A percentile compares a stretch with the other conserved stretches of the same genome.
phyloP scores from a whole-genome alignment of 1,139 yeast genomes.

The Zygoascus hellenicus region DNA sequence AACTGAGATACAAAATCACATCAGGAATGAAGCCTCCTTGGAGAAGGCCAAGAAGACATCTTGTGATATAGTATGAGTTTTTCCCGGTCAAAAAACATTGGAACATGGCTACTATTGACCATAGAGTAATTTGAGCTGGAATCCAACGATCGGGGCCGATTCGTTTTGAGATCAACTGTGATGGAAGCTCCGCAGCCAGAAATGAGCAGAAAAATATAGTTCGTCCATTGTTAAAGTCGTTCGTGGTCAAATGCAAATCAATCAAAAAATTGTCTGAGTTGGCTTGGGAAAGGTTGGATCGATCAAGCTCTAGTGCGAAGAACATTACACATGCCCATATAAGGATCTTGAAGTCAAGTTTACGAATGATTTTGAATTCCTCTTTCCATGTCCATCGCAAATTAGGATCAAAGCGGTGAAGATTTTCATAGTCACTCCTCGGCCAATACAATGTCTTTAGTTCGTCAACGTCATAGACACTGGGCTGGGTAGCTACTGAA shows the following conservation, averaged over 20 bases:
- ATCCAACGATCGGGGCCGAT: slow-evolving; percentile 53
- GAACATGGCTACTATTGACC: slow-evolving; percentile 46
- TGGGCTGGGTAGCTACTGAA: slow-evolving; percentile 15
- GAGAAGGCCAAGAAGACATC: slow-evolving; percentile 43
- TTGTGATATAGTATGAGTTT: slow-evolving; percentile 38
- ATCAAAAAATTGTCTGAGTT: slow-evolving; percentile 44
- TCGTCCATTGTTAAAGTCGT: slow-evolving; percentile 46
- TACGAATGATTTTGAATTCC: slow-evolving; percentile 39
- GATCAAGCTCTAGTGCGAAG: slow-evolving; percentile 46
- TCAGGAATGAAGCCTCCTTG: slow-evolving; percentile 57
- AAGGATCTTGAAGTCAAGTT: slow-evolving; percentile 42
- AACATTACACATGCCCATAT: slow-evolving; percentile 46
- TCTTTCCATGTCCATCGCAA: slow-evolving; percentile 44
- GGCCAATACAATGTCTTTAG: slow-evolving; percentile 8
- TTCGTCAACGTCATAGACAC: slow-evolving; percentile 10
- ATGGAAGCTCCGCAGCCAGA: slow-evolving; percentile 47
- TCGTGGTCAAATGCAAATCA: slow-evolving; percentile 42
- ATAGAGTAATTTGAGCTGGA: slow-evolving; percentile 45
- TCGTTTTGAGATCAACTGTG: slow-evolving; percentile 47
- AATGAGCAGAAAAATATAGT: slow-evolving; percentile 43
- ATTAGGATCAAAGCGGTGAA: slow-evolving; percentile 42
- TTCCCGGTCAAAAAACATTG: slow-evolving; percentile 41
- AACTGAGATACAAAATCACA: slow-evolving; percentile 46
- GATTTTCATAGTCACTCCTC: slow-evolving; percentile 41
- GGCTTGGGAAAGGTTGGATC: slow-evolving; percentile 48